These are phyloP conservation scores for Termitomyces eurrhizus DNA, from an alignment of 768 basidiomycete species.

Conservation along the genomic window DNA sequence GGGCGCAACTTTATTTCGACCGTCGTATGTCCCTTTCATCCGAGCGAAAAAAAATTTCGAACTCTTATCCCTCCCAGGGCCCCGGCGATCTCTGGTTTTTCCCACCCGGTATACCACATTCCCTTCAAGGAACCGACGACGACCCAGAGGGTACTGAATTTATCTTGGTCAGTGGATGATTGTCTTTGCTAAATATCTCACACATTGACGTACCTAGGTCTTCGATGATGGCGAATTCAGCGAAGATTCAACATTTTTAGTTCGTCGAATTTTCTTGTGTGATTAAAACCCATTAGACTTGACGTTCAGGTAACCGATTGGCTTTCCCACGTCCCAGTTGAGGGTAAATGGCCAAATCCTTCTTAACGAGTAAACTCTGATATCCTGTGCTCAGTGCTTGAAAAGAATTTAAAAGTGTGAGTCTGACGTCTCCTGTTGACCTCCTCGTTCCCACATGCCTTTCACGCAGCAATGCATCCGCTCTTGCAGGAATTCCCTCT, in stretches of 20 bases:
- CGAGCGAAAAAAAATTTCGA: neutral
- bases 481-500: slow-evolving; percentile 40
- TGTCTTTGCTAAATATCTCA: neutral
- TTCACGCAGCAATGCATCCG: slow-evolving; percentile 24
- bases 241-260: slow-evolving; percentile 52
- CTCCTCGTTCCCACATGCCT: neutral
- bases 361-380: neutral
- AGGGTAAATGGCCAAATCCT: slow-evolving; percentile 23
- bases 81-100: slow-evolving; percentile 56
- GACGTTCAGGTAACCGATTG: slow-evolving; percentile 45
- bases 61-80: slow-evolving; percentile 21
- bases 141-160: slow-evolving; percentile 48
- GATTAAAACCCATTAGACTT: neutral
- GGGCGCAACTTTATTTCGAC: slow-evolving; percentile 49
- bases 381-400: slow-evolving; percentile 30
- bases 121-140: slow-evolving; percentile 46
- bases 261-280: slow-evolving; percentile 11
- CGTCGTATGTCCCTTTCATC: slow-evolving; percentile 32
- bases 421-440: neutral
- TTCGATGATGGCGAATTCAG: slow-evolving; percentile 49
- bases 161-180: slow-evolving; percentile 33
- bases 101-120: slow-evolving; percentile 53
- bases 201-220: slow-evolving; percentile 25
- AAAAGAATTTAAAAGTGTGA: slow-evolving; percentile 47
- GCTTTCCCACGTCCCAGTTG: slow-evolving; percentile 50